Evolutionary conservation across 2,329 filamentous ascomycete species (phyloP).

Genomic region (Aspergillus candidus): DNA sequence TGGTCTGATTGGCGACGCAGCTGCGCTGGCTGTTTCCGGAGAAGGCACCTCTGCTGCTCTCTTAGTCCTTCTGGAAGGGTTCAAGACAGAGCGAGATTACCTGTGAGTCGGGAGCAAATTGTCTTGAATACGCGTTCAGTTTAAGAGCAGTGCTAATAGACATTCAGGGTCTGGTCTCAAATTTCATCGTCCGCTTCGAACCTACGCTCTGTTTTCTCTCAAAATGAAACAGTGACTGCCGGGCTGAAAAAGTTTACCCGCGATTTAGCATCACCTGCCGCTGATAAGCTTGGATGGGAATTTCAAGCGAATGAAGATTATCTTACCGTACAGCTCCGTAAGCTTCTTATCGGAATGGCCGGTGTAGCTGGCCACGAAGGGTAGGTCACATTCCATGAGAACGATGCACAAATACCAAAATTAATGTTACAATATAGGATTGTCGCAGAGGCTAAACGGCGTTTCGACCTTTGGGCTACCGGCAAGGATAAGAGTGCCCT

Average conservation of each 20-base stretch:
- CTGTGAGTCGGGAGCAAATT: conserved; percentile 44
- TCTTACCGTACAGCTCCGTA: conserved; percentile 73
- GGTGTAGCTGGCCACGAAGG: conserved; percentile 68
- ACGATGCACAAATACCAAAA: not conserved
- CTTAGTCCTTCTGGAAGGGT: conserved; percentile 77
- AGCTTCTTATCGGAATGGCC: conserved; percentile 70
- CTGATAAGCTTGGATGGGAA: conserved; percentile 79
- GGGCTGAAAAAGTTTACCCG: conserved; percentile 74
- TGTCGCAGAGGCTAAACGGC: conserved; percentile 65
- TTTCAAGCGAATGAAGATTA: conserved; percentile 73
- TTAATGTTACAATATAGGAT: conserved; percentile 43
- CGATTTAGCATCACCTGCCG: conserved; percentile 67
- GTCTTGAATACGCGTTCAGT: too few species aligned
- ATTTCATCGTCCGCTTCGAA: conserved; percentile 69
- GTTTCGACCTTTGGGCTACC: conserved; percentile 72
- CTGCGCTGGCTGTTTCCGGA: conserved; percentile 81
- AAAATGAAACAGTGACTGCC: conserved; percentile 63
- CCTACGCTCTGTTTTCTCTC: conserved; percentile 78
- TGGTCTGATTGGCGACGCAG: conserved; percentile 81
- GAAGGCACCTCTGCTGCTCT: conserved; percentile 75
- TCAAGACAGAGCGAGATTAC: conserved; percentile 73
- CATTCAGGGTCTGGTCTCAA: conserved; percentile 68
- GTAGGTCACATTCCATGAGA: conserved; percentile 42
- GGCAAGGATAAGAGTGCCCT: conserved; percentile 62
- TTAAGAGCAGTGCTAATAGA: conserved; percentile 10